Evolutionary conservation across 108 stramenopile species (phyloP), one percentile per base, ranked within the genome.

Genomic region (Nitzschia putrida): DNA sequence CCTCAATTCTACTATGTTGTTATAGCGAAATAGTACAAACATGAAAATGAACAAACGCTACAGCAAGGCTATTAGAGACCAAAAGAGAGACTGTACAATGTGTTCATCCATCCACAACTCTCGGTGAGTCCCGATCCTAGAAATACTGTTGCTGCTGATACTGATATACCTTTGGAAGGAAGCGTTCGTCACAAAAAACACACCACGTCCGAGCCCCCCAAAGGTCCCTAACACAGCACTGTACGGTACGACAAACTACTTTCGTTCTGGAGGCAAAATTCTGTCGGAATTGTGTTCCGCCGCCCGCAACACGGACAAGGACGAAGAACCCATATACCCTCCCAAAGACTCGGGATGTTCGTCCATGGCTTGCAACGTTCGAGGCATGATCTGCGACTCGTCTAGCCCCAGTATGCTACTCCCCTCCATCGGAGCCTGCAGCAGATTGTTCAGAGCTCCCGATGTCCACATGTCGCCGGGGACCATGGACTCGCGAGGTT

Each of bases 351-450:
- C 56, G 2, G 56, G 56, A 29, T 57, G 56, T 29, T 57, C 56
- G 13, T 66, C 53, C 66, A 66, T 66, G 37, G 37, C 10, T 12
- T 54, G 53, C 13, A 52, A 23, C 45, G 52, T 13, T 24, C 66
- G 50, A 2, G 64, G 43, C 44, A 23, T 44, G 12, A 14, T 39
- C 24, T 20, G 43, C 44, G 61, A 63, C 12, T 12, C 10, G 21
- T 63, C 61, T 21, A 63, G 11, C 12, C 38, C 57, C 42, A 63
- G 23, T 20, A 43, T 24, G 44, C 61, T 63, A 63, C 61, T 63
- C 22, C 61, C 61, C 1, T 63, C 61, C 21, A 63, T 63, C 3
- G 61, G 61, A 12, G 61, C 61, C 18, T 25, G 61, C 44, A 63
- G 23, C 12, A 63, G 44, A 8, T 25, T 63, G 2, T 63, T n/a